These are phyloP conservation scores for Plasmodium malariae DNA, from an alignment of 169 alveolate species.

Conservation along the genomic window DNA sequence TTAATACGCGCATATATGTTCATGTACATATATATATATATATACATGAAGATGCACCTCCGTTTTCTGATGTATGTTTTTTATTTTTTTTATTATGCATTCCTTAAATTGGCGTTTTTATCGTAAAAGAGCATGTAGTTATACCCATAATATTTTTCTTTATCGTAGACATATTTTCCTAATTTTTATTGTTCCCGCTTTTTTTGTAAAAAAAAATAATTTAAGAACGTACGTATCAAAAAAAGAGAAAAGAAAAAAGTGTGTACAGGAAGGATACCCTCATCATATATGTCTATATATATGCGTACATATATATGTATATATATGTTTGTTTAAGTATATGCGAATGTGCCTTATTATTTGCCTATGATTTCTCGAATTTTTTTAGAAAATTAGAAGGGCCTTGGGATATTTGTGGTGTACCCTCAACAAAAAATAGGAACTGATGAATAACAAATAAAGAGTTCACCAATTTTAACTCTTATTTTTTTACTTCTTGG, in stretches of 20 bases:
- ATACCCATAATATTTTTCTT: neutral
- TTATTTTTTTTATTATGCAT: too few species aligned
- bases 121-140: neutral
- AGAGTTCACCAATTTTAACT: too few species aligned
- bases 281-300: neutral
- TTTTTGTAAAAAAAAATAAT: slow-evolving; percentile 51
- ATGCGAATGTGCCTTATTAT: neutral
- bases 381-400: slow-evolving; percentile 32
- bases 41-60: too few species aligned
- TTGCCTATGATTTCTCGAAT: neutral
- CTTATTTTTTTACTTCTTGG: too few species aligned
- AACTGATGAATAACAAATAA: neutral
- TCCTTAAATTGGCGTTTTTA: neutral
- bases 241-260: neutral
- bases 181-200: slow-evolving; percentile 54
- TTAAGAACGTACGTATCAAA: slow-evolving; percentile 56
- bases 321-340: neutral
- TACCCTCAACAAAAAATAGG: neutral
- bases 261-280: too few species aligned
- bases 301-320: neutral
- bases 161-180: slow-evolving; percentile 44
- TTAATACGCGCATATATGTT: too few species aligned
- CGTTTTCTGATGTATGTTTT: too few species aligned
- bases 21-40: too few species aligned
- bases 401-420: slow-evolving; percentile 29